A percentile compares a stretch with the other conserved stretches of the same genome.
Evolutionary conservation across 441 rosid genomes (phyloP).

Genomic region (Geranium incanum): DNA sequence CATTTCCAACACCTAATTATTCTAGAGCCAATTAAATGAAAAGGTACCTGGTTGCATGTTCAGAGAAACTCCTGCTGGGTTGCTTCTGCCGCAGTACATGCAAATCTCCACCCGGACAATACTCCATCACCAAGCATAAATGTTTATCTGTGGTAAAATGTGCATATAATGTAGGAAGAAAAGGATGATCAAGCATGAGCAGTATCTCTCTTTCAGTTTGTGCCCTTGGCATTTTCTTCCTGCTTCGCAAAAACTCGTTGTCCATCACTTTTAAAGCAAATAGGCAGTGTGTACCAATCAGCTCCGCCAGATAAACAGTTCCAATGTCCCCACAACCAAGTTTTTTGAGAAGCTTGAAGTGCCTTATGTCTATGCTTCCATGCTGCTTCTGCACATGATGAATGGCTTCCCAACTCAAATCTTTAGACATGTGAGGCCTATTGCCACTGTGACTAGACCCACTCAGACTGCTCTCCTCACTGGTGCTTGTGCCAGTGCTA

Average conservation of each 20-base stretch:
- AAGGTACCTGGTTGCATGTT: constrained; percentile 58
- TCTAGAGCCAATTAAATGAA: neutral
- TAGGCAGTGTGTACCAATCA: constrained; percentile 45
- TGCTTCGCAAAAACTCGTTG: constrained; percentile 52
- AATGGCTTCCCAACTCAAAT: constrained; percentile 72
- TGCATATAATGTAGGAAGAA: constrained; percentile 68
- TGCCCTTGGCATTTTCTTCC: constrained; percentile 64
- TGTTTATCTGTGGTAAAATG: constrained; percentile 56
- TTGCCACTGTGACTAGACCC: constrained; percentile 45
- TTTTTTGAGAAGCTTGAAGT: constrained; percentile 61
- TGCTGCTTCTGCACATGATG: constrained; percentile 44
- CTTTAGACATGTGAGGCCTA: constrained; percentile 77
- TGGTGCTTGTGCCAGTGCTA: constrained; percentile 55
- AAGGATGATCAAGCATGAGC: constrained; percentile 83
- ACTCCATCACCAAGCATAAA: constrained; percentile 77
- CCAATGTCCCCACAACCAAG: constrained; percentile 81
- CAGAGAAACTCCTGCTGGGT: constrained; percentile 54
- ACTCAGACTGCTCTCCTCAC: constrained; percentile 51
- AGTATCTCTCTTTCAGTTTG: constrained; percentile 72
- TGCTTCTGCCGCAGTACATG: constrained; percentile 73
- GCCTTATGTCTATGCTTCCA: constrained; percentile 52
- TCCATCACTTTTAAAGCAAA: constrained; percentile 81
- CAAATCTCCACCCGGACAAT: constrained; percentile 80
- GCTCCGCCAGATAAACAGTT: constrained; percentile 67
- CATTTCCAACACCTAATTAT: neutral